A percentile compares a stretch with the other conserved stretches of the same genome.
Conservation (phyloP, 805 yeast genomes). For the Wickerhamomyces bisporus region DNA sequence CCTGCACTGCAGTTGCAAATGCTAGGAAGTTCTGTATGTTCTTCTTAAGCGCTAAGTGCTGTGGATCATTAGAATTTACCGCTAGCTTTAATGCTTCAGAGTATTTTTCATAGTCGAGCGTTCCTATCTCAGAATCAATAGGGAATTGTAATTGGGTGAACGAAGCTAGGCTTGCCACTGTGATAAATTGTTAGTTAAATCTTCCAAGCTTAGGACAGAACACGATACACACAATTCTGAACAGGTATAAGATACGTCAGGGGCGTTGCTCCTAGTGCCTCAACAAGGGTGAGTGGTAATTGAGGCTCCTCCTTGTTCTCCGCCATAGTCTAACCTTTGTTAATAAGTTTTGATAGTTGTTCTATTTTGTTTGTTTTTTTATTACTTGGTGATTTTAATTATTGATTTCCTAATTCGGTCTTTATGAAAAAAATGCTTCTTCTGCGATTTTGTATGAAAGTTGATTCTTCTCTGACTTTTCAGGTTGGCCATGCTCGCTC, state of each 20-base stretch:
- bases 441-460: no score
- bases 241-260: constrained; percentile 34
- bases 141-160: neutral
- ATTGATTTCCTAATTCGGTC: no score
- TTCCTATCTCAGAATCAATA: constrained; percentile 1
- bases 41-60: neutral
- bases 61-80: neutral
- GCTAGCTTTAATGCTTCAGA: constrained; percentile 3
- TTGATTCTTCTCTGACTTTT: no score
- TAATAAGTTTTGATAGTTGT: neutral
- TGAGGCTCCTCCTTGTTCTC: neutral
- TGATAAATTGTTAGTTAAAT: constrained; percentile 3
- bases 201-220: neutral
- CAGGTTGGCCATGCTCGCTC: no score
- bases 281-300: constrained; percentile 19
- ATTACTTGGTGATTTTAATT: no score
- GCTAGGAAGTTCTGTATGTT: neutral
- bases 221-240: constrained; percentile 30
- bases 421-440: no score
- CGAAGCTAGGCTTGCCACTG: constrained; percentile 6
- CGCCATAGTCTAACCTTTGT: neutral
- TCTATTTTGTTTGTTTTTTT: no score
- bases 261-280: constrained; percentile 30
- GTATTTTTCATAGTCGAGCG: constrained; percentile 2
- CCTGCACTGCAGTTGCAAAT: constrained; percentile 3